These are phyloP conservation scores for Teratosphaeria gauchensis DNA, from an alignment of 2,329 filamentous ascomycete genomes.

Conservation along the genomic window DNA sequence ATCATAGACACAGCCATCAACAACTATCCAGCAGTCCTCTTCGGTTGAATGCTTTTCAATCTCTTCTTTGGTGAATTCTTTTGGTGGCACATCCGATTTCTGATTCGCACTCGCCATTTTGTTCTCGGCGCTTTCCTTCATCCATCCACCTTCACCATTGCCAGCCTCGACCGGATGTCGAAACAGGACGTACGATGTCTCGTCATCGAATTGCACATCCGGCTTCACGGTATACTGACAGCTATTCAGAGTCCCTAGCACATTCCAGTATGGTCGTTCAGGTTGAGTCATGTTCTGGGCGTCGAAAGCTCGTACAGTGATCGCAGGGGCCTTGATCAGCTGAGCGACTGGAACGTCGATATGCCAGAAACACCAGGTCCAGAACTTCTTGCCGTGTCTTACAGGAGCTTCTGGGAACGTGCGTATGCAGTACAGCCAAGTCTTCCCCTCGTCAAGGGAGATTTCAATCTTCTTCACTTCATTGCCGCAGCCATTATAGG, in stretches of 20 bases:
- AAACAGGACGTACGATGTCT: slow-evolving; percentile 32
- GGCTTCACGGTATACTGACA: slow-evolving; percentile 40
- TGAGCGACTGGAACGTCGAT: slow-evolving; percentile 39
- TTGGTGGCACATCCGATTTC: slow-evolving; percentile 35
- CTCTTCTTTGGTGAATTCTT: slow-evolving; percentile 44
- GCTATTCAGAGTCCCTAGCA: slow-evolving; percentile 49
- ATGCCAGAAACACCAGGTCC: slow-evolving; percentile 46
- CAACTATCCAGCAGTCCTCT: slow-evolving; percentile 45
- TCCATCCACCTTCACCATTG: slow-evolving; percentile 40
- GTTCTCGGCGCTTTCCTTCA: slow-evolving; percentile 39
- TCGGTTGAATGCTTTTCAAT: slow-evolving; percentile 43
- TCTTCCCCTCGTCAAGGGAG: slow-evolving; percentile 37
- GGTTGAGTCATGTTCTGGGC: slow-evolving; percentile 45
- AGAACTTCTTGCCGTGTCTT: slow-evolving; percentile 44
- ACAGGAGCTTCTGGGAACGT: slow-evolving; percentile 41
- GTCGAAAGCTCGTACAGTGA: slow-evolving; percentile 40
- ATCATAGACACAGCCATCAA: slow-evolving; percentile 45
- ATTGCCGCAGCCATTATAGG: slow-evolving; percentile 43
- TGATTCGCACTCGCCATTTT: slow-evolving; percentile 37
- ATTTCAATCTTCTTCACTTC: slow-evolving; percentile 43
- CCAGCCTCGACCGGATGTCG: slow-evolving; percentile 39
- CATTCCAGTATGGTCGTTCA: slow-evolving; percentile 37
- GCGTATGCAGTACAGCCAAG: slow-evolving; percentile 41
- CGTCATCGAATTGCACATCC: slow-evolving; percentile 28
- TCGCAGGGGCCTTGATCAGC: slow-evolving; percentile 33